Conservation (phyloP, 345 rosid species). For the Isatis tinctoria region DNA sequence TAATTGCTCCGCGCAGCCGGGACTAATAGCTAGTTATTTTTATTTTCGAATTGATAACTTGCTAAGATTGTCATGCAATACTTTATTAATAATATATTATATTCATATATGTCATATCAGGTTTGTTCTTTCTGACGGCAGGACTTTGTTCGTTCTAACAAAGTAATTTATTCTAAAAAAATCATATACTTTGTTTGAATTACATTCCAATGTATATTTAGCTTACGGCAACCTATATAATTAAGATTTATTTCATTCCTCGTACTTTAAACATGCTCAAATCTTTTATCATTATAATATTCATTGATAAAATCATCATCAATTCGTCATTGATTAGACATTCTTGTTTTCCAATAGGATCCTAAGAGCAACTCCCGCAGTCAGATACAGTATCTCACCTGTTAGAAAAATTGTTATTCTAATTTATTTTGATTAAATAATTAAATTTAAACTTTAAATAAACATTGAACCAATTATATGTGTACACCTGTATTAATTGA, state of each 20-base stretch:
- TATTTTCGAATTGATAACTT: conserved; percentile 33
- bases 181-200: conserved; percentile 18
- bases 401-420: too few relatives aligned
- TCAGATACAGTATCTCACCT: too few relatives aligned
- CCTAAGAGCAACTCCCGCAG: too few relatives aligned
- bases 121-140: conserved; percentile 21
- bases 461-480: too few relatives aligned
- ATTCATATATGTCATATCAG: conserved; percentile 23
- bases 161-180: background rate
- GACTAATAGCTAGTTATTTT: too few relatives aligned
- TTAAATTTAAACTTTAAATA: too few relatives aligned
- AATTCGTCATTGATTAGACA: background rate
- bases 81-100: background rate
- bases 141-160: background rate
- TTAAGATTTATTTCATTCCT: background rate
- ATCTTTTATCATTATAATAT: conserved; percentile 21
- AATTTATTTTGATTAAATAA: too few relatives aligned
- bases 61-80: conserved; percentile 28
- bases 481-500: too few relatives aligned
- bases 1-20: too few relatives aligned
- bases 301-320: conserved; percentile 12
- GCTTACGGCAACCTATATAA: background rate
- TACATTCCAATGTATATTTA: conserved; percentile 25
- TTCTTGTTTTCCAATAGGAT: background rate
- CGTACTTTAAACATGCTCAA: background rate